A percentile compares a stretch with the other conserved stretches of the same genome.
Conservation (phyloP, 306 rosid genomes). For the Notholithocarpus densiflorus region DNA sequence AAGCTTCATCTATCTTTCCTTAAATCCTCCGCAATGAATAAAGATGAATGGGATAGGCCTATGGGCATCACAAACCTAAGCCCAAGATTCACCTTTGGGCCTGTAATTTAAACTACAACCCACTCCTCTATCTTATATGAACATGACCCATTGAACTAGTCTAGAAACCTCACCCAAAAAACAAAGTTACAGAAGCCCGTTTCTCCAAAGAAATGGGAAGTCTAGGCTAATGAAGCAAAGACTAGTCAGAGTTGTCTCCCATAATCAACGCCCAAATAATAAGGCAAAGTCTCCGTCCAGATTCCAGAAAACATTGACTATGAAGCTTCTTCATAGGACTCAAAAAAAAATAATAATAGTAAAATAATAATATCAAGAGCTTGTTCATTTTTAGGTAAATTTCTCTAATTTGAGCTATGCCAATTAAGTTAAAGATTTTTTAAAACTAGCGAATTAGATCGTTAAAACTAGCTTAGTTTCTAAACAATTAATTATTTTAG, state of each 20-base stretch:
- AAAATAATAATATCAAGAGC: not conserved
- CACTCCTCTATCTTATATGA: not conserved
- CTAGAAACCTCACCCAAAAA: not conserved
- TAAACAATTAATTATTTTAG: no score
- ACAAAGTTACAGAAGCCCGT: no score
- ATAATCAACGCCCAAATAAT: not conserved
- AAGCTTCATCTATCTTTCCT: no score
- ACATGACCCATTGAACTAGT: not conserved
- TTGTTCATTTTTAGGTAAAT: not conserved
- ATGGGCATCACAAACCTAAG: not conserved
- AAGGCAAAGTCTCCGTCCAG: not conserved
- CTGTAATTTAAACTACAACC: not conserved
- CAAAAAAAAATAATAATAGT: no score
- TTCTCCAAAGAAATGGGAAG: not conserved
- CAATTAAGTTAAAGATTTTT: fast-evolving
- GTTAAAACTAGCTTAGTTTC: no score
- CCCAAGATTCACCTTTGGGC: not conserved
- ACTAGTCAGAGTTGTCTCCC: not conserved
- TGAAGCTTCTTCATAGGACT: no score
- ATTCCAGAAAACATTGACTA: not conserved
- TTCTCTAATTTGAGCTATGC: no score
- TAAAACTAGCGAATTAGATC: fast-evolving
- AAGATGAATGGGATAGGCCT: not conserved
- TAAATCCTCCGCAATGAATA: no score
- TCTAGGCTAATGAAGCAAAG: not conserved